Evolutionary conservation across 2,329 filamentous ascomycete genomes (phyloP).

Genomic region (Fusarium algeriense): DNA sequence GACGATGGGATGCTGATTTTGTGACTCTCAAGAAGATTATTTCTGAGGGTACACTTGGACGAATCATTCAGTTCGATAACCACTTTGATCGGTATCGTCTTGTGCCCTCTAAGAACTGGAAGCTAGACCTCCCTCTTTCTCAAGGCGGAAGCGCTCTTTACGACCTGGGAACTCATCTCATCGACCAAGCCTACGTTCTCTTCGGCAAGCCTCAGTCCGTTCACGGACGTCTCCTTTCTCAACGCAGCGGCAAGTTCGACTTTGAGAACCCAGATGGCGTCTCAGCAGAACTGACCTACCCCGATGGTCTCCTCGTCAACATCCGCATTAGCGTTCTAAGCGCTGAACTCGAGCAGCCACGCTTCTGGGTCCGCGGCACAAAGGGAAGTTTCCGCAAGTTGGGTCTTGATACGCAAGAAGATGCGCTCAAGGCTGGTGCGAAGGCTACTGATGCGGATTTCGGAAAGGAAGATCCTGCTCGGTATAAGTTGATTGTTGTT

Average conservation of each 20-base stretch:
- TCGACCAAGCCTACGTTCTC: slow-evolving; percentile 79
- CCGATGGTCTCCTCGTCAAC: slow-evolving; percentile 72
- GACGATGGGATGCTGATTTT: slow-evolving; percentile 83
- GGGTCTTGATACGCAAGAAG: slow-evolving; percentile 79
- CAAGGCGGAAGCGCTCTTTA: slow-evolving; percentile 77
- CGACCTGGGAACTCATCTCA: slow-evolving; percentile 80
- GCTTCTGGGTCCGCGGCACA: slow-evolving; percentile 82
- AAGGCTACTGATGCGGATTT: slow-evolving; percentile 72
- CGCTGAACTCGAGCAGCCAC: slow-evolving; percentile 75
- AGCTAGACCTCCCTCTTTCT: slow-evolving; percentile 68
- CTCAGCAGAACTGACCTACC: slow-evolving; percentile 76
- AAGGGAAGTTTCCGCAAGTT: slow-evolving; percentile 81
- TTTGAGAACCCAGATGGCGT: slow-evolving; percentile 68
- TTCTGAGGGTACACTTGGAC: slow-evolving; percentile 69
- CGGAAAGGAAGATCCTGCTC: slow-evolving; percentile 71
- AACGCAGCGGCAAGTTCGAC: slow-evolving; percentile 64
- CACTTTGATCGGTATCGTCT: slow-evolving; percentile 83
- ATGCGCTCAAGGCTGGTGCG: slow-evolving; percentile 74
- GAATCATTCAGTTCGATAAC: slow-evolving; percentile 82
- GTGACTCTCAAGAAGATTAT: slow-evolving; percentile 75
- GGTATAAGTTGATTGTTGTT: slow-evolving; percentile 70
- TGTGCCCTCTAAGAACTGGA: slow-evolving; percentile 73
- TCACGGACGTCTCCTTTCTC: slow-evolving; percentile 75
- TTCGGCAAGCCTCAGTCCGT: slow-evolving; percentile 77
- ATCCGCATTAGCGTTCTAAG: slow-evolving; percentile 77